Percentiles rank a stretch among this genome's conserved stretches.
These are phyloP conservation scores for Epichloe amarillans DNA, from an alignment of 2,329 filamentous ascomycete species.

Conservation along the genomic window DNA sequence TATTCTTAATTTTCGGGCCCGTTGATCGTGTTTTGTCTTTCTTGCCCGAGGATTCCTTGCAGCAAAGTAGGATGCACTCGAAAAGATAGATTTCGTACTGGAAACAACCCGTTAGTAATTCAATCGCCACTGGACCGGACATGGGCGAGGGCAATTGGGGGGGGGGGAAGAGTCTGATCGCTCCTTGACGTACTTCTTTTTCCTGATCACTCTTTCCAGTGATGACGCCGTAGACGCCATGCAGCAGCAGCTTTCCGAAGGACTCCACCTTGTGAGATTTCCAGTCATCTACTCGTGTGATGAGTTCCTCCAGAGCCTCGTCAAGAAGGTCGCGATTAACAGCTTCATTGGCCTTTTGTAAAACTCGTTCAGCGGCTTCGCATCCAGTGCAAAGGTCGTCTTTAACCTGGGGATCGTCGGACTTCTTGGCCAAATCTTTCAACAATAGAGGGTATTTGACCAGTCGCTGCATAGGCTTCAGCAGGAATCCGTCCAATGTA, in stretches of 20 bases:
- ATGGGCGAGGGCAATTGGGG: conserved; percentile 3
- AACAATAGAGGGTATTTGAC: conserved; percentile 89
- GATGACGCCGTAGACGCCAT: conserved; percentile 82
- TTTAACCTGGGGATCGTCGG: conserved; percentile 56
- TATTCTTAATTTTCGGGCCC: conserved; percentile 44
- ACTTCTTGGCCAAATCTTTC: conserved; percentile 82
- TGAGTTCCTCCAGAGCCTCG: conserved; percentile 72
- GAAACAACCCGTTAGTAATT: conserved; percentile 5
- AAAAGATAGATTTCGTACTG: conserved; percentile 98
- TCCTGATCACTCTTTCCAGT: conserved; percentile 84
- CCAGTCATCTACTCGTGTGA: conserved; percentile 84
- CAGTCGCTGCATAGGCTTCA: conserved; percentile 92
- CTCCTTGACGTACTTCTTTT: conserved; percentile 52
- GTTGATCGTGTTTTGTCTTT: conserved; percentile 48
- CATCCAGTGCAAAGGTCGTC: conserved; percentile 65
- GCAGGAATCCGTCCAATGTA: conserved; percentile 77
- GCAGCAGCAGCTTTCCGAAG: conserved; percentile 80
- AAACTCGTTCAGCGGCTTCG: conserved; percentile 66
- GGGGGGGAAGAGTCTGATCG: neutral
- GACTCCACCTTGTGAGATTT: conserved; percentile 81
- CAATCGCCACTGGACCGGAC: neutral
- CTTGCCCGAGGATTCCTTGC: conserved; percentile 82
- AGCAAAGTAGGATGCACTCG: conserved; percentile 87
- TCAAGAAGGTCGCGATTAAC: conserved; percentile 78
- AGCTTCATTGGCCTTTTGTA: conserved; percentile 78